phyloP scores from a whole-genome alignment of 2,329 filamentous ascomycete genomes.

The Microsporum audouinii region DNA sequence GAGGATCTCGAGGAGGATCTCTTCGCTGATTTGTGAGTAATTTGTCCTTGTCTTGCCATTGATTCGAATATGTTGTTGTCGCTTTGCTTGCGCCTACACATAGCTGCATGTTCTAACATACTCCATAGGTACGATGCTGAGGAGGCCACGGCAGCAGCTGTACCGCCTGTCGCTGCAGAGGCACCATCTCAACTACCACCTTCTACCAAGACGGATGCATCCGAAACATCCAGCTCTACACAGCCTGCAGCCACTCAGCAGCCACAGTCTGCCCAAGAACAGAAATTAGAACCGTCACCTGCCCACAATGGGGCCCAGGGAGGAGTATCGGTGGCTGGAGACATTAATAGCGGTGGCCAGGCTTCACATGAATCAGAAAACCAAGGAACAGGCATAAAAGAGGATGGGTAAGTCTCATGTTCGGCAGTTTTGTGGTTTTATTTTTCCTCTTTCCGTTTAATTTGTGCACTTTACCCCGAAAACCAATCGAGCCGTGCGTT shows the following conservation, averaged over 20 bases:
- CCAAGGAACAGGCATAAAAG: slow-evolving; percentile 53
- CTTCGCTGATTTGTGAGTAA: slow-evolving; percentile 80
- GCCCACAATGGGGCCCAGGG: neutral
- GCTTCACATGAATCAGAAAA: slow-evolving; percentile 23
- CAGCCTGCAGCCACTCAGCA: neutral
- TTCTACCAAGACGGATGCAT: neutral
- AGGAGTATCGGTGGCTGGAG: neutral
- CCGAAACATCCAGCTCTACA: neutral
- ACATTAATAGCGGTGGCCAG: neutral
- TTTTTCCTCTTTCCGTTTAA: neutral
- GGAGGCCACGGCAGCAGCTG: slow-evolving; percentile 35
- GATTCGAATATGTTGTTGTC: slow-evolving; percentile 1
- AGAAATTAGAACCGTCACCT: neutral
- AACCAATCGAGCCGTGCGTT: neutral
- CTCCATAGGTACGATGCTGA: slow-evolving; percentile 54
- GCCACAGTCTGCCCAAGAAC: neutral
- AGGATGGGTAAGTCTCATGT: slow-evolving; percentile 68
- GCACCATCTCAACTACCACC: neutral
- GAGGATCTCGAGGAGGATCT: slow-evolving; percentile 87
- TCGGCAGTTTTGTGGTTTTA: neutral
- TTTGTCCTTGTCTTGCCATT: slow-evolving; percentile 5
- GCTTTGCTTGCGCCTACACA: neutral
- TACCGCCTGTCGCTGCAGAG: neutral
- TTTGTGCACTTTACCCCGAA: neutral
- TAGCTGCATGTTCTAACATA: neutral